phyloP scores from a whole-genome alignment of 495 filamentous ascomycete genomes.

The Talaromyces ruber region DNA sequence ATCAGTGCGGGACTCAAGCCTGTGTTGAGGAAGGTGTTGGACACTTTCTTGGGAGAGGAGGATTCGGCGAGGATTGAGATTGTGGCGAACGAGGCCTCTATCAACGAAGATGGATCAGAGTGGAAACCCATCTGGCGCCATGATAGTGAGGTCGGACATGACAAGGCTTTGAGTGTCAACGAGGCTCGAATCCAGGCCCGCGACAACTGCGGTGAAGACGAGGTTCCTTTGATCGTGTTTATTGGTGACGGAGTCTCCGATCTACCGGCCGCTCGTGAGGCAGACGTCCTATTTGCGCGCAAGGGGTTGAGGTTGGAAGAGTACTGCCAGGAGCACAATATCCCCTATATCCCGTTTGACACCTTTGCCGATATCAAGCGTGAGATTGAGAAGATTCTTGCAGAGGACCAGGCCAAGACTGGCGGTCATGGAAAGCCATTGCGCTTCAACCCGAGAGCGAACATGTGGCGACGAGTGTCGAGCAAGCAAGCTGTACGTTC shows the following conservation, averaged over 20 bases:
- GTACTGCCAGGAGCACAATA: conserved; percentile 58
- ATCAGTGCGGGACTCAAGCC: conserved; percentile 68
- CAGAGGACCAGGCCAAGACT: conserved; percentile 57
- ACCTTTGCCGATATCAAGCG: conserved; percentile 61
- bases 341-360: conserved; percentile 56
- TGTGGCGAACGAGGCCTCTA: conserved; percentile 61
- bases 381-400: conserved; percentile 51
- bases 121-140: conserved; percentile 70
- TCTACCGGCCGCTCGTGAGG: conserved; percentile 62
- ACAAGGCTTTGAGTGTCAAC: conserved; percentile 59
- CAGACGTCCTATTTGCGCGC: conserved; percentile 69
- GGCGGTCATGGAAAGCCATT: conserved; percentile 52
- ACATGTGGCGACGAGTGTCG: conserved; percentile 59
- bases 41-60: conserved; percentile 15
- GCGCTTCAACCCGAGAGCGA: conserved; percentile 62
- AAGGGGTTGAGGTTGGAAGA: conserved; percentile 61
- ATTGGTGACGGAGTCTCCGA: conserved; percentile 75
- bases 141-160: conserved; percentile 58
- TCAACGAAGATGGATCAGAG: conserved; percentile 45
- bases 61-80: conserved; percentile 53
- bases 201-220: conserved; percentile 45
- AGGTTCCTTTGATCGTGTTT: conserved; percentile 65
- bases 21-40: conserved; percentile 10
- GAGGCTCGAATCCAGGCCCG: conserved; percentile 49
- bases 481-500: conserved; percentile 43